These are phyloP conservation scores for Euphorbia pulcherrima DNA, from an alignment of 345 rosid species.

Conservation along the genomic window DNA sequence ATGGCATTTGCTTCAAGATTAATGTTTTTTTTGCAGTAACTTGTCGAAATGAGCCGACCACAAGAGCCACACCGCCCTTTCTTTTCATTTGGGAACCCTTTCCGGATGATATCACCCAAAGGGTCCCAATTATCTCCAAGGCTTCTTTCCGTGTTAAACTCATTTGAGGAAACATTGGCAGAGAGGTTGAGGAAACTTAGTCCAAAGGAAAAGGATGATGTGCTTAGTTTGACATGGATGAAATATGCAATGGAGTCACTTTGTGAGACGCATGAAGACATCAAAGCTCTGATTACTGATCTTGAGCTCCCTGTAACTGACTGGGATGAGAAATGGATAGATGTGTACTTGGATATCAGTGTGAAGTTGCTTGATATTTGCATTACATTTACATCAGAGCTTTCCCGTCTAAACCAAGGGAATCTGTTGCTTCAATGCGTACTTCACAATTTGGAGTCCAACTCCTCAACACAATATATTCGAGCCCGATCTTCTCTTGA, in stretches of 20 bases:
- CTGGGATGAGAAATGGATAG: constrained; percentile 95
- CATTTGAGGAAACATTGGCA: constrained; percentile 60
- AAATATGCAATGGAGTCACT: constrained; percentile 72
- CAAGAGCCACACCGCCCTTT: constrained; percentile 67
- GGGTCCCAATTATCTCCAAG: constrained; percentile 60
- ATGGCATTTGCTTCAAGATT: background rate
- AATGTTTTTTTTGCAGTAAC: constrained; percentile 31
- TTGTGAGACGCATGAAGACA: constrained; percentile 59
- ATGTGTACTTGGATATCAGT: constrained; percentile 78
- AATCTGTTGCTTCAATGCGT: constrained; percentile 70
- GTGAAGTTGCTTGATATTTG: constrained; percentile 81
- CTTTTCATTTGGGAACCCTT: constrained; percentile 85
- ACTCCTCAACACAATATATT: constrained; percentile 39
- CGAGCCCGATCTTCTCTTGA: constrained; percentile 63
- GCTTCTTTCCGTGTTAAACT: constrained; percentile 41
- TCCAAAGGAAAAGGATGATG: constrained; percentile 54
- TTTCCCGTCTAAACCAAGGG: constrained; percentile 69
- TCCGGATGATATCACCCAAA: constrained; percentile 67
- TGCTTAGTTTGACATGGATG: constrained; percentile 83
- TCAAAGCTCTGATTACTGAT: constrained; percentile 59
- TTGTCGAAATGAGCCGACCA: constrained; percentile 64
- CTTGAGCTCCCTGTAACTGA: constrained; percentile 77
- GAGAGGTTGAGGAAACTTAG: constrained; percentile 58
- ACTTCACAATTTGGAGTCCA: constrained; percentile 55
- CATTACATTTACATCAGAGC: constrained; percentile 73